Evolutionary conservation across 2,329 filamentous ascomycete species (phyloP).

Genomic region (Phoma sp.): DNA sequence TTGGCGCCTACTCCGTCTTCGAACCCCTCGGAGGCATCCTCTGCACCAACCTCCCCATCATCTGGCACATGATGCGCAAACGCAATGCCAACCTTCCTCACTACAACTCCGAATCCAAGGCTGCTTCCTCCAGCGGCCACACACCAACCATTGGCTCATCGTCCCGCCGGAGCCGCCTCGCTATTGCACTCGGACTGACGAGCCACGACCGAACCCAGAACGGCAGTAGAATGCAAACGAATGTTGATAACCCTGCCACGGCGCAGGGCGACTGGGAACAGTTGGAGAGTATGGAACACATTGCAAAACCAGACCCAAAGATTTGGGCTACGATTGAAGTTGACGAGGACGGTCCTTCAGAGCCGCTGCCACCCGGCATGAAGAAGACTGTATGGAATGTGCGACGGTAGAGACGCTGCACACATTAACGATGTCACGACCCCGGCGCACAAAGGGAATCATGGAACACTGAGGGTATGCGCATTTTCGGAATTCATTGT

Average conservation of each 20-base stretch:
- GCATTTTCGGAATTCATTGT: neutral
- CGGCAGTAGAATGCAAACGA: constrained; percentile 31
- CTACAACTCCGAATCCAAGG: constrained; percentile 24
- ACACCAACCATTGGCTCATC: constrained; percentile 32
- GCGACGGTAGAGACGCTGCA: constrained; percentile 22
- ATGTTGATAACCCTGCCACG: constrained; percentile 11
- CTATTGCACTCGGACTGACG: constrained; percentile 34
- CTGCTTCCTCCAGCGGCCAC: constrained; percentile 19
- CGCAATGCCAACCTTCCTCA: constrained; percentile 22
- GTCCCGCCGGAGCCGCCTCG: constrained; percentile 30
- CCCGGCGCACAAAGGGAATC: neutral
- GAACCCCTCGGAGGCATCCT: constrained; percentile 46
- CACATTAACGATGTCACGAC: neutral
- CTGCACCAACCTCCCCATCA: constrained; percentile 45
- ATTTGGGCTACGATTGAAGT: constrained; percentile 27
- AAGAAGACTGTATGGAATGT: constrained; percentile 44
- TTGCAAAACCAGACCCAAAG: constrained; percentile 25
- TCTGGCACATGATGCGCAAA: constrained; percentile 46
- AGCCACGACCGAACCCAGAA: constrained; percentile 30
- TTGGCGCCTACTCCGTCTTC: constrained; percentile 45
- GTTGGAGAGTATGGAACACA: constrained; percentile 26
- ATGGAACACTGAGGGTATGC: neutral
- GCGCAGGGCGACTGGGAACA: constrained; percentile 29
- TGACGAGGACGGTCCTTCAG: constrained; percentile 12
- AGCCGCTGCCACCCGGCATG: constrained; percentile 29